These are phyloP conservation scores for Fraxinus nigra DNA, from an alignment of 305 asterid genomes.

Conservation along the genomic window DNA sequence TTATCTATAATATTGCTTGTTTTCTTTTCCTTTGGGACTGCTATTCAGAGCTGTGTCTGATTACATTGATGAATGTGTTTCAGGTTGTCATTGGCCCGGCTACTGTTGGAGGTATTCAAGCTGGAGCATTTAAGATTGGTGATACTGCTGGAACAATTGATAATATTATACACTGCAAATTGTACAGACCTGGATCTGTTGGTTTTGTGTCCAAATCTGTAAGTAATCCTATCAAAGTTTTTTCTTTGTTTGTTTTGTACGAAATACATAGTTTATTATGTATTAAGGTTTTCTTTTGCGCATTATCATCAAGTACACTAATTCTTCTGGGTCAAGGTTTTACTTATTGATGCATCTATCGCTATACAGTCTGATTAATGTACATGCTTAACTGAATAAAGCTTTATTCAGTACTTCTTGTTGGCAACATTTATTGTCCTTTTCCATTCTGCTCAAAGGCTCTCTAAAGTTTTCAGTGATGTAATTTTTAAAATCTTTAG, in stretches of 20 bases:
- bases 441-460: neutral
- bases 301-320: neutral
- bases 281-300: neutral
- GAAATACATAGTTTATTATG: neutral
- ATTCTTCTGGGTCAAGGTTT: constrained; percentile 2
- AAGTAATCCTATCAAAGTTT: constrained; percentile 26
- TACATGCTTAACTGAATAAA: neutral
- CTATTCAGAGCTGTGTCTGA: constrained; percentile 6
- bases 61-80: constrained; percentile 20
- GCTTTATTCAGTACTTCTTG: neutral
- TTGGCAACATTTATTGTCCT: neutral
- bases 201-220: constrained; percentile 99
- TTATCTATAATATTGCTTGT: neutral
- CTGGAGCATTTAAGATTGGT: constrained; percentile 98
- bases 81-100: constrained; percentile 98
- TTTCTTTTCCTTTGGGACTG: neutral
- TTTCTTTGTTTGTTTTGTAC: neutral
- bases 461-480: neutral
- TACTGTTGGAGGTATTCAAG: constrained; percentile 97
- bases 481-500: neutral
- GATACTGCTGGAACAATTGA: constrained; percentile 98
- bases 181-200: constrained; percentile 95
- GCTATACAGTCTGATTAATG: neutral
- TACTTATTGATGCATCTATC: constrained; percentile 16
- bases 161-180: constrained; percentile 85